Evolutionary conservation across 2,329 filamentous ascomycete species (phyloP), one percentile per base, ranked within the genome.

Genomic region (Orbilia oligospora): DNA sequence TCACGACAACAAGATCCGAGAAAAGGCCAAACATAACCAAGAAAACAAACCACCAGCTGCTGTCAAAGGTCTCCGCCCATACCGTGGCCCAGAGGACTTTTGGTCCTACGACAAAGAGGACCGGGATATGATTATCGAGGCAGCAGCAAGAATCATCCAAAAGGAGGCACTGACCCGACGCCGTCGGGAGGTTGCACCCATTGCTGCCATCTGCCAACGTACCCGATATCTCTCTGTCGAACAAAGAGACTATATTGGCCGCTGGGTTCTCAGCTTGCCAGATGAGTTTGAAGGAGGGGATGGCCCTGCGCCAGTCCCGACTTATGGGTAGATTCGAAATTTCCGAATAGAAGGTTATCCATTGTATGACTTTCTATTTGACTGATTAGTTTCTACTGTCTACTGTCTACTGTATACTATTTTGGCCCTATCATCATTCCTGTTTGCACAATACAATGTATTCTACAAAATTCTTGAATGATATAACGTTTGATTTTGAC

Each of bases 261-360:
- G 46, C 12, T 72, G 69, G 69, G 38, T 66, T 16, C 5, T 63
- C 30, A 16, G 9, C 6, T 30, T 66, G 48, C 69, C 69, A 14
- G 48, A 53, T 22, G 49, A 66, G 18, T 66, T 72, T 44, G 36
- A 22, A 30, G 46, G 20, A 10, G 18, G 30, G 3, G 58, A 27
- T 5, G 22, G 10, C 6, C 61, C 30, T 6, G 27, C 61, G 14
- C 61, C 48, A 14, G 46, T 22, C 48, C 68, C 38, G 9, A n/a
- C 24, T 3, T 18, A 36, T 9, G 55, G 56, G 14, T 71, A 49
- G 53, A 12, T 24, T 24, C 48, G 14, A 41, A 41, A 12, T 41
- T 10, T 41, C 38, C 3, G 12, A n/a, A 5, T 41, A 41, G 38
- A 5, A 41, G 12, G 38, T 41, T n/a, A n/a, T 41, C 9, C 16